Conservation (phyloP, 495 filamentous ascomycete species). For the Elasticomyces elasticus region DNA sequence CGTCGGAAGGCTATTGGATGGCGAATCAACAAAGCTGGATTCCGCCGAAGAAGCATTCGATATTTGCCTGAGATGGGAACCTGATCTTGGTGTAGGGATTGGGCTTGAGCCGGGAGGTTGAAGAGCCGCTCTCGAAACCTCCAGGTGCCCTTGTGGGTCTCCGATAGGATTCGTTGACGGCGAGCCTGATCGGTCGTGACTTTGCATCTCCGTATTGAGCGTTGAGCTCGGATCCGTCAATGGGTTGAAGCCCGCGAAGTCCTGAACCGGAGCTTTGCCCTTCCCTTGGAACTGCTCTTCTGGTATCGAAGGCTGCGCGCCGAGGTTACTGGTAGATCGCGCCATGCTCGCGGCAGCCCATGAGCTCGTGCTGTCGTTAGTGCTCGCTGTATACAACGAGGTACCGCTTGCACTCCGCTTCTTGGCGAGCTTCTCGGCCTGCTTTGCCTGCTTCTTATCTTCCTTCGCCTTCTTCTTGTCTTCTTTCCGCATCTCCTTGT, state of each 20-base stretch:
- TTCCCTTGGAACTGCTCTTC: slow-evolving; percentile 44
- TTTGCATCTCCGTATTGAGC: slow-evolving; percentile 20
- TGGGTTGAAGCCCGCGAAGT: slow-evolving; percentile 27
- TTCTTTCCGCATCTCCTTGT: slow-evolving; percentile 71
- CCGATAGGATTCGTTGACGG: slow-evolving; percentile 19
- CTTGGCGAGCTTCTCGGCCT: slow-evolving; percentile 61
- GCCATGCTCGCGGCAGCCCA: slow-evolving; percentile 15
- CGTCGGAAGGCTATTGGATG: slow-evolving; percentile 39
- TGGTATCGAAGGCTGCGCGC: slow-evolving; percentile 7
- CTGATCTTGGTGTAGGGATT: slow-evolving; percentile 31
- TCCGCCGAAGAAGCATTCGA: slow-evolving; percentile 74
- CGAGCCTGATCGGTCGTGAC: not conserved
- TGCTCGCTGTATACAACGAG: slow-evolving; percentile 10
- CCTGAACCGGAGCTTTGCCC: slow-evolving; percentile 72
- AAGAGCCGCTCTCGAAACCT: slow-evolving; percentile 29
- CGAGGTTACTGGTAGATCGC: slow-evolving; percentile 17
- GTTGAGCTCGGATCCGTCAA: slow-evolving; percentile 29
- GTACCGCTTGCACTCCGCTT: slow-evolving; percentile 33
- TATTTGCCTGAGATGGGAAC: slow-evolving; percentile 62
- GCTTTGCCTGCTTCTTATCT: slow-evolving; percentile 65
- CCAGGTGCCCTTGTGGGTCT: slow-evolving; percentile 28
- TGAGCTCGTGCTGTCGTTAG: slow-evolving; percentile 22
- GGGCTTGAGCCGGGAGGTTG: slow-evolving; percentile 25
- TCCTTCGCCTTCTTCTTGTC: slow-evolving; percentile 73
- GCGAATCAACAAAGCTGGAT: slow-evolving; percentile 61